Conservation (phyloP, 2,329 filamentous ascomycete species). For the Akanthomyces uredinophilus region DNA sequence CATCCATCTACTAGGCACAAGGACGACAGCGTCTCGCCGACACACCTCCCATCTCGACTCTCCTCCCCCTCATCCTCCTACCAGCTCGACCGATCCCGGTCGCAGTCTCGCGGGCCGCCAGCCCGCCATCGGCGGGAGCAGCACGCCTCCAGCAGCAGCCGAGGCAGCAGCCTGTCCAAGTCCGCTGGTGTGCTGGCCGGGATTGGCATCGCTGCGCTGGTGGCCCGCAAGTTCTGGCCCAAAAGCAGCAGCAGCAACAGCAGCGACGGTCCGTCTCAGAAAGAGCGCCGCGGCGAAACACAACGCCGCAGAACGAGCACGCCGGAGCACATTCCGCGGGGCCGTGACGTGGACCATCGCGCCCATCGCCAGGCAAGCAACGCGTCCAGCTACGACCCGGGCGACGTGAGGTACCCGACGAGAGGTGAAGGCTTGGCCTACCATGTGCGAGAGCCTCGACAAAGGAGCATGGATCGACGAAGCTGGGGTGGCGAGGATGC, state of each 20-base stretch:
- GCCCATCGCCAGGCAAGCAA: background rate
- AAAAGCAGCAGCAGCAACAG: conserved; percentile 19
- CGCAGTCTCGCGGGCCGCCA: background rate
- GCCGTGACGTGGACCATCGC: background rate
- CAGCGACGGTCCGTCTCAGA: background rate
- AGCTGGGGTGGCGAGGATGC: background rate
- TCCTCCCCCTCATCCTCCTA: background rate
- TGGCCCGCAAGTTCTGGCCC: conserved; percentile 33
- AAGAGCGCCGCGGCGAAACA: background rate
- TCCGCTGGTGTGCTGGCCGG: conserved; percentile 29
- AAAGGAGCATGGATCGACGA: background rate
- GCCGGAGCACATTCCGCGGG: background rate
- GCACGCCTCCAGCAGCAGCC: background rate
- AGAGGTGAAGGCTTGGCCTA: background rate
- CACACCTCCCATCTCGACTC: conserved; percentile 3
- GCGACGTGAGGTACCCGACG: background rate
- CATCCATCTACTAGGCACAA: background rate
- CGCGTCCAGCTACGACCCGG: background rate
- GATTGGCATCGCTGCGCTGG: conserved; percentile 30
- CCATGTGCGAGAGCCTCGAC: background rate
- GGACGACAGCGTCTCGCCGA: conserved; percentile 3
- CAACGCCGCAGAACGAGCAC: background rate
- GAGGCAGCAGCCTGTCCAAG: conserved; percentile 16
- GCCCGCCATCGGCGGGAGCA: background rate
- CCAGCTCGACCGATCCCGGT: background rate